phyloP scores from a whole-genome alignment of 2,329 filamentous ascomycete genomes.

The Cercospora brassicicola region DNA sequence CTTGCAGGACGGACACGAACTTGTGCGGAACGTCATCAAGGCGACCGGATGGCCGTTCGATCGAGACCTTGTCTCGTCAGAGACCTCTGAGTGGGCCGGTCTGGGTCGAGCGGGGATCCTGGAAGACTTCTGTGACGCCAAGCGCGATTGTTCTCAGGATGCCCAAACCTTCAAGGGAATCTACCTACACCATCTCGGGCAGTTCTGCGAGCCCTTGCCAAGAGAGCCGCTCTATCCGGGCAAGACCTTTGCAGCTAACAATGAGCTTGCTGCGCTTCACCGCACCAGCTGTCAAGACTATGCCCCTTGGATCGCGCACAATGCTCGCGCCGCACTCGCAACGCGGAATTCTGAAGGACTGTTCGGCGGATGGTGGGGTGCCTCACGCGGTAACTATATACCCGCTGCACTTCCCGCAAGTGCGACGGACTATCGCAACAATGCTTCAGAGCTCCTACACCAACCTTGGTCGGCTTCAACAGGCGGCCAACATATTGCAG shows the following conservation, averaged over 20 bases:
- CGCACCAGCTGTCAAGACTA: slow-evolving; percentile 63
- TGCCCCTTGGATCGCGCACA: slow-evolving; percentile 70
- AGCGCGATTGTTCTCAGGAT: slow-evolving; percentile 75
- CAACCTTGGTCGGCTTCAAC: slow-evolving; percentile 4
- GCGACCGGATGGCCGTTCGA: slow-evolving; percentile 73
- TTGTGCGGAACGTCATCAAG: slow-evolving; percentile 70
- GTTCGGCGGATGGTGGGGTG: slow-evolving; percentile 86
- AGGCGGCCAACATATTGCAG: neutral
- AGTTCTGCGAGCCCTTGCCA: slow-evolving; percentile 71
- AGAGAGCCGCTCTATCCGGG: slow-evolving; percentile 45
- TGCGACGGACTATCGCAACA: slow-evolving; percentile 52
- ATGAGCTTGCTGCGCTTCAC: slow-evolving; percentile 49
- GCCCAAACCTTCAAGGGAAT: slow-evolving; percentile 91
- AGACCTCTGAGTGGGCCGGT: slow-evolving; percentile 61
- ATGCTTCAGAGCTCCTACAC: slow-evolving; percentile 17
- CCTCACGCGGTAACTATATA: neutral
- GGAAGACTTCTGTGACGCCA: slow-evolving; percentile 59
- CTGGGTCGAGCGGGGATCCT: slow-evolving; percentile 23
- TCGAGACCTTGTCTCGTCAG: slow-evolving; percentile 29
- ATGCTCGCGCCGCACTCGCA: slow-evolving; percentile 68
- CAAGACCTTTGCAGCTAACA: slow-evolving; percentile 41
- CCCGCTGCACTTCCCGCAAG: slow-evolving; percentile 41
- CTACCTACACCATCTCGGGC: slow-evolving; percentile 82
- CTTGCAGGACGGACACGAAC: slow-evolving; percentile 73
- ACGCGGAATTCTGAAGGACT: slow-evolving; percentile 67